phyloP scores from a whole-genome alignment of 2,329 filamentous ascomycete species.

The Cucurbitaria berberidis region DNA sequence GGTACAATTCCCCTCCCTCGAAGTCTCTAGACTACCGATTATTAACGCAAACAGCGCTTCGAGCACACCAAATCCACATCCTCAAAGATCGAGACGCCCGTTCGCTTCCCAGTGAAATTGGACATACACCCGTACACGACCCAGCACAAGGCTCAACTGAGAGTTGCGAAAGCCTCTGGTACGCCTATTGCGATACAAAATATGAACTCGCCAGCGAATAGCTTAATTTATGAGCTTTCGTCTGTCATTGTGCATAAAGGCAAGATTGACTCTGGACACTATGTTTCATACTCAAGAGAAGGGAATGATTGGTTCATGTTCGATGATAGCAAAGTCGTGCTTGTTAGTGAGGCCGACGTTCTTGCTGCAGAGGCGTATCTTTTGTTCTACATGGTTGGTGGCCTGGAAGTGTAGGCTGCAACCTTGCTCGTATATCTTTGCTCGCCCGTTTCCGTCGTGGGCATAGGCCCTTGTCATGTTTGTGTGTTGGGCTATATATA shows the following conservation, averaged over 20 bases:
- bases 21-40: background rate
- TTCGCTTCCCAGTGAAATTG: slow-evolving; percentile 83
- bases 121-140: slow-evolving; percentile 93
- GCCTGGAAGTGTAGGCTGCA: slow-evolving; percentile 35
- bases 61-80: slow-evolving; percentile 77
- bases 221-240: slow-evolving; percentile 81
- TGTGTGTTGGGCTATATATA: background rate
- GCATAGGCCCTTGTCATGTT: background rate
- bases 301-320: slow-evolving; percentile 93
- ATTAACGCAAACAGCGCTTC: slow-evolving; percentile 61
- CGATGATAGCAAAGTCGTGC: slow-evolving; percentile 90
- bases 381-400: slow-evolving; percentile 71
- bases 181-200: slow-evolving; percentile 38
- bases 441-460: background rate
- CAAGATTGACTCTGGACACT: slow-evolving; percentile 90
- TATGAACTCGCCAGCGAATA: slow-evolving; percentile 50
- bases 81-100: slow-evolving; percentile 85
- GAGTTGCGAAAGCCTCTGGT: slow-evolving; percentile 48
- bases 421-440: background rate
- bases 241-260: slow-evolving; percentile 93
- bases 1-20: slow-evolving; percentile 55
- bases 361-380: slow-evolving; percentile 86
- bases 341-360: slow-evolving; percentile 84
- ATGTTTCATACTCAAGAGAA: slow-evolving; percentile 85
- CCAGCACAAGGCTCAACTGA: slow-evolving; percentile 51